Conservation (phyloP, 192 early-diverging fungal genomes). For the Pecoramyces ruminantium region DNA sequence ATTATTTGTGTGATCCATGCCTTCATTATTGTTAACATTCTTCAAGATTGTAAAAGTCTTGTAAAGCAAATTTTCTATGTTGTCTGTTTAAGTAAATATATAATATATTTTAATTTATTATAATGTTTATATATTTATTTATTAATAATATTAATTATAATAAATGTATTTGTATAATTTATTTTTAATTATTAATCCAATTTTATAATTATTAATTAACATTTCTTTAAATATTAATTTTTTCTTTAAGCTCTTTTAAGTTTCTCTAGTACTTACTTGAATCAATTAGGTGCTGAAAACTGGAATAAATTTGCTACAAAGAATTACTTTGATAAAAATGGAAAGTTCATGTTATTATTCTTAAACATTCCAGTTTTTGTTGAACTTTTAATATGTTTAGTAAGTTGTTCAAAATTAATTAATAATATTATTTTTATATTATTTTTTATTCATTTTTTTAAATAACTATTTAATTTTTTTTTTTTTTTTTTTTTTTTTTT, state of each 20-base stretch:
- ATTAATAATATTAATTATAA: background rate
- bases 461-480: too few relatives aligned
- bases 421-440: too few relatives aligned
- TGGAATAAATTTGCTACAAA: background rate
- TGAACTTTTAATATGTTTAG: background rate
- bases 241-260: background rate
- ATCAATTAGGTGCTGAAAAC: background rate
- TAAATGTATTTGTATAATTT: background rate
- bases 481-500: too few relatives aligned
- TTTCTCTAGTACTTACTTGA: background rate
- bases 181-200: background rate
- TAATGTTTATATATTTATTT: background rate
- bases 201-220: background rate
- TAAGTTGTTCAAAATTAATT: background rate
- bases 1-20: background rate
- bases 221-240: too few relatives aligned
- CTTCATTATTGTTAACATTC: background rate
- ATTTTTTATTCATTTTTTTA: too few relatives aligned
- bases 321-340: background rate
- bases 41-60: background rate
- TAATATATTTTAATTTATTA: background rate
- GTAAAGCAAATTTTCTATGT: background rate
- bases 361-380: background rate
- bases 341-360: background rate
- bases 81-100: background rate